These are phyloP conservation scores for Solanum clarkiae DNA, from an alignment of 257 asterid genomes.

Conservation along the genomic window DNA sequence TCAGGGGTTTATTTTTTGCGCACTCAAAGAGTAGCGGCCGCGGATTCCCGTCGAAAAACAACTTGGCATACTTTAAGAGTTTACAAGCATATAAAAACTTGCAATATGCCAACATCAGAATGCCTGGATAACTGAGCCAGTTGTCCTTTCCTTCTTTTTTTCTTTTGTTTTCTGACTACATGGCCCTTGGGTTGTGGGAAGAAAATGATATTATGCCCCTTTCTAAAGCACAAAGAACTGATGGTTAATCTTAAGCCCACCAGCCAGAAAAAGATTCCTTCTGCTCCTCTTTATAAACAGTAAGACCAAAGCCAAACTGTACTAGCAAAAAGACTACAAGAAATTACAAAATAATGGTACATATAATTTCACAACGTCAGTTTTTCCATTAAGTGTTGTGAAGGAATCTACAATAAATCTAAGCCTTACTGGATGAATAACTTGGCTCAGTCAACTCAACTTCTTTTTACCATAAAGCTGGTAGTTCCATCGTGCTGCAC, in stretches of 20 bases:
- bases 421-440: not conserved
- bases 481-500: not conserved
- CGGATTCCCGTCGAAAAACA: too few species aligned
- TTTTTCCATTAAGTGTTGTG: not conserved
- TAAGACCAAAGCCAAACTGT: not conserved
- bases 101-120: conserved; percentile 5
- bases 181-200: not conserved
- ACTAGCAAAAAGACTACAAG: not conserved
- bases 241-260: not conserved
- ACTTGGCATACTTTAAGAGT: not conserved
- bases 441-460: not conserved
- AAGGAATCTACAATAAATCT: not conserved
- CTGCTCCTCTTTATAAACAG: not conserved
- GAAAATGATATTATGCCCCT: not conserved
- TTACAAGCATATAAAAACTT: conserved; percentile 4
- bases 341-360: not conserved
- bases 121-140: conserved; percentile 8
- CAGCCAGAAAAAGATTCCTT: not conserved
- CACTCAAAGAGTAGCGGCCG: too few species aligned
- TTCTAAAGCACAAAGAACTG: not conserved
- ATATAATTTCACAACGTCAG: not conserved
- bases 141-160: not conserved
- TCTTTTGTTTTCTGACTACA: not conserved
- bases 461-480: not conserved
- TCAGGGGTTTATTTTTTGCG: too few species aligned